phyloP scores from a whole-genome alignment of 2,329 filamentous ascomycete species.

The Tolypocladium sp. region DNA sequence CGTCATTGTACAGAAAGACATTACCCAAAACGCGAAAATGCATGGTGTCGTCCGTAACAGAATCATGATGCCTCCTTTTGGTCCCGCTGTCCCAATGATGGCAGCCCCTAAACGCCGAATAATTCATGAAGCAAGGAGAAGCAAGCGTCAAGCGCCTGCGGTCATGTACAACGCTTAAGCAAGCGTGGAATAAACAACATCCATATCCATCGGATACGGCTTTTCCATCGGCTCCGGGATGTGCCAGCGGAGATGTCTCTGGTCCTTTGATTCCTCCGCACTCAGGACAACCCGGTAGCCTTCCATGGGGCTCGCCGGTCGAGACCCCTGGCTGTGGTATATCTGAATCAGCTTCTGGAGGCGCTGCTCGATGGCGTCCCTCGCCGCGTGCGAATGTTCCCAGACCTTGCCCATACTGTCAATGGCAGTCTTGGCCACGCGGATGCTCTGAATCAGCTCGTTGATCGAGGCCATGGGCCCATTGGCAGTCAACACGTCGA shows the following conservation, averaged over 20 bases:
- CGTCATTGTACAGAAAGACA: neutral
- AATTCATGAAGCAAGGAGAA: slow-evolving; percentile 6
- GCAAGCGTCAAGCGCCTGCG: neutral
- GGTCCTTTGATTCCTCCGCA: slow-evolving; percentile 16
- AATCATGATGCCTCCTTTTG: neutral
- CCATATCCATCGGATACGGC: slow-evolving; percentile 26
- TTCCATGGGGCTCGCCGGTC: slow-evolving; percentile 14
- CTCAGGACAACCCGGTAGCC: slow-evolving; percentile 21
- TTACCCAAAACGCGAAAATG: neutral
- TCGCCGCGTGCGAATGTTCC: slow-evolving; percentile 45
- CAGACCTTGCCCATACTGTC: slow-evolving; percentile 49
- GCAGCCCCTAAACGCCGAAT: slow-evolving; percentile 5
- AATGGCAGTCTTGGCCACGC: slow-evolving; percentile 42
- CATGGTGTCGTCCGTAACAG: neutral
- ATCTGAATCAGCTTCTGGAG: slow-evolving; percentile 24
- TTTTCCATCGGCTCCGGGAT: slow-evolving; percentile 24
- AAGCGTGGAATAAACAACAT: slow-evolving; percentile 23
- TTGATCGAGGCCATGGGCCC: slow-evolving; percentile 42
- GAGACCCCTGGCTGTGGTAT: slow-evolving; percentile 18
- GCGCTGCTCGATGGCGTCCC: slow-evolving; percentile 33
- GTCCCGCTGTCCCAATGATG: neutral
- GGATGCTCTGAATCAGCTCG: slow-evolving; percentile 43
- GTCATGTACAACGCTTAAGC: slow-evolving; percentile 8
- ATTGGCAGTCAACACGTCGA: slow-evolving; percentile 57
- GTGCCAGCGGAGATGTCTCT: slow-evolving; percentile 21